These are phyloP conservation scores for Tolypocladium tropicale DNA, from an alignment of 2,329 filamentous ascomycete genomes.

Conservation along the genomic window DNA sequence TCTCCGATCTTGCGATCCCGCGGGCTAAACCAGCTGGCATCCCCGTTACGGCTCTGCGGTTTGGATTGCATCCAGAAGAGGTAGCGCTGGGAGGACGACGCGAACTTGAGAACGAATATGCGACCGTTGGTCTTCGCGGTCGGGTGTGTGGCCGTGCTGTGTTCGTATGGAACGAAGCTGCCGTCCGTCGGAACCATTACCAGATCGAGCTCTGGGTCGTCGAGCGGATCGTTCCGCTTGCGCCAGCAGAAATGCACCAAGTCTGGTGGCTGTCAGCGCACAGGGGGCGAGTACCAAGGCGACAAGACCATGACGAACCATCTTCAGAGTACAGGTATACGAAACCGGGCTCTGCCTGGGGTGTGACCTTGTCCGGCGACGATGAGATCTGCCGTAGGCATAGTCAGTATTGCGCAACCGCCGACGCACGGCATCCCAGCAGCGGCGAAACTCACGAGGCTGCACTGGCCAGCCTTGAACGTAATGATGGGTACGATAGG, in stretches of 20 bases:
- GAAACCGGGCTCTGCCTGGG: conserved; percentile 66
- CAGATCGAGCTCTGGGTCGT: conserved; percentile 73
- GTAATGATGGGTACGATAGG: conserved; percentile 80
- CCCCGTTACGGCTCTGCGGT: conserved; percentile 58
- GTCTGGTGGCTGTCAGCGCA: conserved; percentile 38
- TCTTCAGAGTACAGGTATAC: conserved; percentile 90
- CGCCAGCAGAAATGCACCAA: conserved; percentile 97
- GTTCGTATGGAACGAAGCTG: conserved; percentile 73
- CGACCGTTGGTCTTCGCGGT: conserved; percentile 69
- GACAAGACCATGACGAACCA: conserved; percentile 37
- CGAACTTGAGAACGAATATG: conserved; percentile 89
- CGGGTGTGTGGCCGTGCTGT: conserved; percentile 42
- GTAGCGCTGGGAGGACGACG: conserved; percentile 80
- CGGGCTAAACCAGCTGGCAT: conserved; percentile 71
- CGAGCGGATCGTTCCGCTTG: conserved; percentile 58
- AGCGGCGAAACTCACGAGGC: conserved; percentile 49
- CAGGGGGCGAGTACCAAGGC: not conserved
- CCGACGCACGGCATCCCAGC: conserved; percentile 10
- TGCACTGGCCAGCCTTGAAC: conserved; percentile 90
- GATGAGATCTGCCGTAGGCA: conserved; percentile 25
- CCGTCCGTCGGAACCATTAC: conserved; percentile 90
- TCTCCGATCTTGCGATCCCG: conserved; percentile 81
- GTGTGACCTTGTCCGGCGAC: conserved; percentile 61
- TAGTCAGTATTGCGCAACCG: conserved; percentile 14
- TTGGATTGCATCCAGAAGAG: conserved; percentile 97